These are phyloP conservation scores for Lipomyces oligophaga DNA, from an alignment of 805 yeast genomes.

Conservation along the genomic window DNA sequence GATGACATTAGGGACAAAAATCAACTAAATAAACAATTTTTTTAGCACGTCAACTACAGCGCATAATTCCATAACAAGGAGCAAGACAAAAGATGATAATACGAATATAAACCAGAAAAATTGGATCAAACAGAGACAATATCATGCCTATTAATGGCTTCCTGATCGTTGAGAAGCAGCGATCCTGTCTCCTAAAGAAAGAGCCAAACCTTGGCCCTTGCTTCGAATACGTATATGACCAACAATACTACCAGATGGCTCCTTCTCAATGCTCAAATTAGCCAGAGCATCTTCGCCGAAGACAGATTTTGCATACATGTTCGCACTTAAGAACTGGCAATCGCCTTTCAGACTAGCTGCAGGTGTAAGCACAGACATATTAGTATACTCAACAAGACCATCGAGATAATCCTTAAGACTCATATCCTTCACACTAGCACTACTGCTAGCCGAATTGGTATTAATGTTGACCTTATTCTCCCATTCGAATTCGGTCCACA, in stretches of 20 bases:
- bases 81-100: background rate
- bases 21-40: too few relatives aligned
- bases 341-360: constrained; percentile 67
- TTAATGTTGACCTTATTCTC: constrained; percentile 89
- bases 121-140: background rate
- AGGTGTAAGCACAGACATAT: constrained; percentile 90
- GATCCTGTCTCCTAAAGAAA: constrained; percentile 90
- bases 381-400: constrained; percentile 73
- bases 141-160: background rate
- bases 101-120: background rate
- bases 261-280: constrained; percentile 86
- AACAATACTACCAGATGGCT: constrained; percentile 65
- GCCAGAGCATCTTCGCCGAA: constrained; percentile 98
- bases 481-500: constrained; percentile 99
- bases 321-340: constrained; percentile 90
- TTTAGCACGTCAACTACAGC: background rate
- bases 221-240: constrained; percentile 97
- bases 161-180: constrained; percentile 47
- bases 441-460: background rate
- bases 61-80: background rate
- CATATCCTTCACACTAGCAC: constrained; percentile 53
- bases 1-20: background rate
- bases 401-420: constrained; percentile 75
- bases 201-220: constrained; percentile 95
- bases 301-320: constrained; percentile 83